Percentiles rank a stretch among this genome's conserved stretches.
Evolutionary conservation across 352 stramenopile genomes (phyloP).

Genomic region (Lagenidium giganteum): DNA sequence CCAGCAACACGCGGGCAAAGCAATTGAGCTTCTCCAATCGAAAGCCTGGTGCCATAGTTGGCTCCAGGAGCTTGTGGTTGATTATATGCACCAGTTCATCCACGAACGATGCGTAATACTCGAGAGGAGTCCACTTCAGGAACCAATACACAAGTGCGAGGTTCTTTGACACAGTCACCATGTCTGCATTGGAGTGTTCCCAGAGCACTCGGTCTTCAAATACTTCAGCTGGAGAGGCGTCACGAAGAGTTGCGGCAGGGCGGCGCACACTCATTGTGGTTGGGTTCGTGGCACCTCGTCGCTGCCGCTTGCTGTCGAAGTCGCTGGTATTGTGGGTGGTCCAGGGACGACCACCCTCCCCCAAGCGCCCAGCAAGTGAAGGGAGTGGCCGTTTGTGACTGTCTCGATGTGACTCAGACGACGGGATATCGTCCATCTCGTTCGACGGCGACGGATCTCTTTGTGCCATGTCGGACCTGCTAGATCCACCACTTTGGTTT

Average conservation of each 20-base stretch:
- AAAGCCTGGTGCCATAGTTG: constrained; percentile 6
- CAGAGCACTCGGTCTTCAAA: constrained; percentile 50
- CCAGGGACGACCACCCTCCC: neutral
- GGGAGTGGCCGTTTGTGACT: constrained; percentile 1
- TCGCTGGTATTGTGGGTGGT: neutral
- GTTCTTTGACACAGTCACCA: constrained; percentile 53
- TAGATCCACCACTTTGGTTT: too few species aligned
- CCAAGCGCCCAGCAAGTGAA: too few species aligned
- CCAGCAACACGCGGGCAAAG: constrained; percentile 36
- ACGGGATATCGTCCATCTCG: neutral
- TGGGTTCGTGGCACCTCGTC: neutral
- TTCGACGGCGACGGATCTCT: constrained; percentile 7
- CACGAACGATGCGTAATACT: constrained; percentile 33
- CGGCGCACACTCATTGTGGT: neutral
- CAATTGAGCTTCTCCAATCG: constrained; percentile 28
- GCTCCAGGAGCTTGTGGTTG: constrained; percentile 30
- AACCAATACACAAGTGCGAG: constrained; percentile 50
- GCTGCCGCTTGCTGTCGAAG: constrained; percentile 5
- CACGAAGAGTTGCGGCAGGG: constrained; percentile 1
- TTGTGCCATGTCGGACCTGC: constrained; percentile 12
- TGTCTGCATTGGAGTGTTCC: constrained; percentile 32
- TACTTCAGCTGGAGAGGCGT: constrained; percentile 12
- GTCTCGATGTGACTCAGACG: neutral
- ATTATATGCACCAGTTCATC: constrained; percentile 42
- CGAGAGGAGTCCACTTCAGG: constrained; percentile 37